A percentile compares a stretch with the other conserved stretches of the same genome.
These are phyloP conservation scores for Teunomyces lycoperdinae DNA, from an alignment of 805 yeast species.

Conservation along the genomic window DNA sequence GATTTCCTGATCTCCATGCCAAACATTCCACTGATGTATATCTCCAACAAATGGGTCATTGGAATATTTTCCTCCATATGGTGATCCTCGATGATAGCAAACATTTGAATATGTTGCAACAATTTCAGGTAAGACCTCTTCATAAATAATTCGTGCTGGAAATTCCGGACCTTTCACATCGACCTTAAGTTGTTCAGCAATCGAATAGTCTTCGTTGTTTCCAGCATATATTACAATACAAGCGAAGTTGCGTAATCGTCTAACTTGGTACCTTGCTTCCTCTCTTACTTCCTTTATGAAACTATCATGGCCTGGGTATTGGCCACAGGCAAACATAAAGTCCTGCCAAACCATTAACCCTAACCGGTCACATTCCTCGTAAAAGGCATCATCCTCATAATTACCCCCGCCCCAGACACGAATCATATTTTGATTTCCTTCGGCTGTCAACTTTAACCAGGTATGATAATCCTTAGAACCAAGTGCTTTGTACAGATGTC, in stretches of 20 bases:
- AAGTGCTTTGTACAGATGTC: constrained; percentile 38
- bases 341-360: constrained; percentile 55
- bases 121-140: constrained; percentile 34
- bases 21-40: constrained; percentile 55
- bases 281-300: constrained; percentile 32
- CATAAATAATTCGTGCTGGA: constrained; percentile 46
- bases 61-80: constrained; percentile 42
- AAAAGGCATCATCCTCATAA: constrained; percentile 42
- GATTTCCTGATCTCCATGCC: constrained; percentile 52
- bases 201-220: constrained; percentile 48
- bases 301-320: constrained; percentile 43
- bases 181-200: constrained; percentile 36
- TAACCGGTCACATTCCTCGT: constrained; percentile 40
- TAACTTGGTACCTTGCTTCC: constrained; percentile 40
- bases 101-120: constrained; percentile 23
- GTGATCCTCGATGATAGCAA: constrained; percentile 48
- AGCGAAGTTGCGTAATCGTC: constrained; percentile 40
- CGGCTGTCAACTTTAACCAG: constrained; percentile 32
- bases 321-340: constrained; percentile 58
- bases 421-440: constrained; percentile 44
- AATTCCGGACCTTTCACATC: constrained; percentile 32
- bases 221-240: constrained; percentile 42
- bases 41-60: constrained; percentile 45
- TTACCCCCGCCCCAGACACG: constrained; percentile 52
- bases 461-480: constrained; percentile 32